These are phyloP conservation scores for Candida piceae DNA, from an alignment of 805 yeast genomes.

Conservation along the genomic window DNA sequence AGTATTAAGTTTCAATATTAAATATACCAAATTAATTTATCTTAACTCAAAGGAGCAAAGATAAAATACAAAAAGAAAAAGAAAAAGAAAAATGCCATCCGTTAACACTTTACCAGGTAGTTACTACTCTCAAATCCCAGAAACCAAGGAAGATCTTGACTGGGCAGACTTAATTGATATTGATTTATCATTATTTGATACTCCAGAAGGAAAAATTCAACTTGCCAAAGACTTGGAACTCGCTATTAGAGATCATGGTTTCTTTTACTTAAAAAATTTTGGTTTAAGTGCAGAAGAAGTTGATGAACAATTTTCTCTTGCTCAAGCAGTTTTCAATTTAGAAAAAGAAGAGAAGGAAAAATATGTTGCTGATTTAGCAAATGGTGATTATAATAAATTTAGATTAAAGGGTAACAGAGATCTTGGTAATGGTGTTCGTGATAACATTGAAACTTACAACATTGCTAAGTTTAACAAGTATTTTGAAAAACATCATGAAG, in stretches of 20 bases:
- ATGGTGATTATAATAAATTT: slow-evolving; percentile 32
- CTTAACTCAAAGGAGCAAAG: too few relatives aligned
- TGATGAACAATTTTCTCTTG: slow-evolving; percentile 25
- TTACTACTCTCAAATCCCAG: slow-evolving; percentile 11
- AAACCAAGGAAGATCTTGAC: slow-evolving; percentile 26
- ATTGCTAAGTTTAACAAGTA: slow-evolving; percentile 30
- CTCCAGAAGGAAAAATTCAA: slow-evolving; percentile 24
- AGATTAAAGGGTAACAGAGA: slow-evolving; percentile 30
- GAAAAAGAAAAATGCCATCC: slow-evolving; percentile 3
- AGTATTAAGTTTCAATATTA: too few relatives aligned
- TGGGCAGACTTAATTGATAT: slow-evolving; percentile 31
- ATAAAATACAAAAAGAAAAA: neutral
- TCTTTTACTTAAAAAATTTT: slow-evolving; percentile 28
- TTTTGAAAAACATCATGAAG: slow-evolving; percentile 6
- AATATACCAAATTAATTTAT: too few relatives aligned
- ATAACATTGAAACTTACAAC: slow-evolving; percentile 30
- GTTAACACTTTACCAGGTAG: slow-evolving; percentile 1
- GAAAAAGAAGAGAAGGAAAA: slow-evolving; percentile 27
- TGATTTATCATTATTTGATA: slow-evolving; percentile 27
- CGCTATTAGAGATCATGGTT: slow-evolving; percentile 30
- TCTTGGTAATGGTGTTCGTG: slow-evolving; percentile 28
- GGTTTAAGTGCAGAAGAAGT: slow-evolving; percentile 27
- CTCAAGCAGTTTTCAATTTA: slow-evolving; percentile 25
- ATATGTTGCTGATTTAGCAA: slow-evolving; percentile 24
- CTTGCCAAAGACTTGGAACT: slow-evolving; percentile 26